A percentile compares a stretch with the other conserved stretches of the same genome.
These are phyloP conservation scores for Cyclotella baltica DNA, from an alignment of 108 stramenopile species.

Conservation along the genomic window DNA sequence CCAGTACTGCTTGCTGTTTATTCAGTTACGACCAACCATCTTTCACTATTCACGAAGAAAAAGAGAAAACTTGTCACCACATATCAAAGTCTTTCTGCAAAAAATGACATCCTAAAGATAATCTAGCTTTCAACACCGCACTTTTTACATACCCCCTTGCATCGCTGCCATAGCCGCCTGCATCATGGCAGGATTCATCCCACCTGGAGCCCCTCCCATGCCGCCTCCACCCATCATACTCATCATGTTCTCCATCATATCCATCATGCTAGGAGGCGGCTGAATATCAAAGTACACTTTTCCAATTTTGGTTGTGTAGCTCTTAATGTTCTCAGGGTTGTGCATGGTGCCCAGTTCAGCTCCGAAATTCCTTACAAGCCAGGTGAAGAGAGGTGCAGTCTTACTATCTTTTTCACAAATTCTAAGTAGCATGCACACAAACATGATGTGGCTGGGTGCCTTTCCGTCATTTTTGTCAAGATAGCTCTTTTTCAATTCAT, in stretches of 20 bases:
- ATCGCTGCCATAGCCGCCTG: slow-evolving; percentile 70
- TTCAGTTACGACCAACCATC: too few relatives aligned
- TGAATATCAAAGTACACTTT: slow-evolving; percentile 90
- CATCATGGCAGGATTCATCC: slow-evolving; percentile 90
- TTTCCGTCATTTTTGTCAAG: slow-evolving; percentile 80
- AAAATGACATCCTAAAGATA: background rate
- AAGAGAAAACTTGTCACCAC: too few relatives aligned
- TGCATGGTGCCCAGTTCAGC: slow-evolving; percentile 74
- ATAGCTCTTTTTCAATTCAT: slow-evolving; percentile 75
- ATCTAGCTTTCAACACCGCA: background rate
- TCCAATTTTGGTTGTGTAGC: slow-evolving; percentile 89
- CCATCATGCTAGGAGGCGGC: slow-evolving; percentile 89
- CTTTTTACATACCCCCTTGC: slow-evolving; percentile 49
- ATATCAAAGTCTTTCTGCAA: too few relatives aligned
- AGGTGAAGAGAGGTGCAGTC: slow-evolving; percentile 84
- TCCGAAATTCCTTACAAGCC: slow-evolving; percentile 82
- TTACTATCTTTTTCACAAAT: slow-evolving; percentile 84
- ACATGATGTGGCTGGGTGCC: slow-evolving; percentile 81
- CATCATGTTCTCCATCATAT: slow-evolving; percentile 93
- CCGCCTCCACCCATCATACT: slow-evolving; percentile 70
- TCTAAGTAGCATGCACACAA: slow-evolving; percentile 76
- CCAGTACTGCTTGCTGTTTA: too few relatives aligned
- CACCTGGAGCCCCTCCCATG: slow-evolving; percentile 56
- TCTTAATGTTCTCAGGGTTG: slow-evolving; percentile 72
- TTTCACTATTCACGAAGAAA: too few relatives aligned